phyloP scores from a whole-genome alignment of 192 early-diverging fungal genomes.

The Bifiguratus adelaidae region DNA sequence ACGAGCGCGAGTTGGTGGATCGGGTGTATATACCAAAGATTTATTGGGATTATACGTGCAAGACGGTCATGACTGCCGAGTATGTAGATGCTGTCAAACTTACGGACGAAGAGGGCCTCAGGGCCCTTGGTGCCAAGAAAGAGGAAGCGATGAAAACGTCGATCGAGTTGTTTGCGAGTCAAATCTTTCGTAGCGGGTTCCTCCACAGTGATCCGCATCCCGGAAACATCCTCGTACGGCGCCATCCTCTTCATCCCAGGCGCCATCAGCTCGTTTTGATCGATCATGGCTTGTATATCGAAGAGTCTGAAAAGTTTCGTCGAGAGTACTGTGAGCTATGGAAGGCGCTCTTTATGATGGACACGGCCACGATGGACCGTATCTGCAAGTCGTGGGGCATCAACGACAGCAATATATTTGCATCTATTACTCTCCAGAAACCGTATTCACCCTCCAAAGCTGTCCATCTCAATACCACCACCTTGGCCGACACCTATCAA shows the following conservation, averaged over 20 bases:
- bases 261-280: conserved; percentile 46
- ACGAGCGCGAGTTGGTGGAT: conserved; percentile 32
- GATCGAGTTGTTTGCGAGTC: conserved; percentile 73
- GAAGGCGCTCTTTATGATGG: conserved; percentile 69
- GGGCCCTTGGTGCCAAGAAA: conserved; percentile 15
- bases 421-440: conserved; percentile 53
- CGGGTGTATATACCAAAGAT: conserved; percentile 71
- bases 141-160: conserved; percentile 57
- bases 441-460: conserved; percentile 46
- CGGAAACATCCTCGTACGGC: conserved; percentile 72
- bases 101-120: conserved; percentile 42
- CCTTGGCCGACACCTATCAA: conserved; percentile 52
- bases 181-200: conserved; percentile 80
- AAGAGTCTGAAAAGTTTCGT: conserved; percentile 57
- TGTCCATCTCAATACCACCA: conserved; percentile 15
- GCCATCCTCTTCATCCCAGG: conserved; percentile 39
- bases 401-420: conserved; percentile 54
- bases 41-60: conserved; percentile 55
- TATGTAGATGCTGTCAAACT: conserved; percentile 82
- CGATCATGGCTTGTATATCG: conserved; percentile 89
- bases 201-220: conserved; percentile 83
- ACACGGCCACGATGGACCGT: conserved; percentile 42
- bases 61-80: conserved; percentile 72
- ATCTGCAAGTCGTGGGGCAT: conserved; percentile 70
- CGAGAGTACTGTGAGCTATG: conserved; percentile 78